A percentile compares a stretch with the other conserved stretches of the same genome.
Conservation (phyloP, 805 yeast genomes). For the Schwanniomyces yamadae region DNA sequence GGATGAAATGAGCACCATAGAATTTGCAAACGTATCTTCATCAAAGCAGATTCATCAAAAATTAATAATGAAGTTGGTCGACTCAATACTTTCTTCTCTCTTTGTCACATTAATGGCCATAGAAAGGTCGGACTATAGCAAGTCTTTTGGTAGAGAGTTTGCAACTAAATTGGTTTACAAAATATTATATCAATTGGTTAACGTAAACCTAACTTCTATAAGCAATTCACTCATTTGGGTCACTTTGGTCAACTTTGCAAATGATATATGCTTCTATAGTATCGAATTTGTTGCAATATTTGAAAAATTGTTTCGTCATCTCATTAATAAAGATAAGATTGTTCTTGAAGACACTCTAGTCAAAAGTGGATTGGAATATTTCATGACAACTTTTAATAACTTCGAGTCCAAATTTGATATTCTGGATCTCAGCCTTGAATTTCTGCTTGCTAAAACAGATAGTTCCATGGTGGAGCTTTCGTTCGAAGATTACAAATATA, state of each 20-base stretch:
- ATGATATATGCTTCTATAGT: constrained; percentile 31
- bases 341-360: constrained; percentile 18
- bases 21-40: constrained; percentile 6
- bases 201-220: constrained; percentile 6
- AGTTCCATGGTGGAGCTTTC: constrained; percentile 8
- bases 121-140: constrained; percentile 4
- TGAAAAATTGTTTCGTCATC: constrained; percentile 16
- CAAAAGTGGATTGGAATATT: constrained; percentile 22
- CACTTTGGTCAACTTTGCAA: constrained; percentile 26
- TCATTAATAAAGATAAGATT: constrained; percentile 10
- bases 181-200: constrained; percentile 10
- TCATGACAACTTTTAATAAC: constrained; percentile 19
- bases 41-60: constrained; percentile 10
- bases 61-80: constrained; percentile 12
- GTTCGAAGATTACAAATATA: constrained; percentile 15
- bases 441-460: neutral
- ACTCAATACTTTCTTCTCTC: constrained; percentile 17
- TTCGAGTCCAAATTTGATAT: constrained; percentile 5
- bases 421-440: constrained; percentile 1
- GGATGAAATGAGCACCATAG: constrained; percentile 16
- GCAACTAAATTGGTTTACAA: constrained; percentile 5
- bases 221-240: constrained; percentile 25
- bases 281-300: constrained; percentile 19
- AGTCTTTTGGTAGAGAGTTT: constrained; percentile 1
- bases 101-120: constrained; percentile 12